Percentiles rank a stretch among this genome's conserved stretches.
phyloP scores from a whole-genome alignment of 2,329 filamentous ascomycete genomes.

The Pyricularia sp. region DNA sequence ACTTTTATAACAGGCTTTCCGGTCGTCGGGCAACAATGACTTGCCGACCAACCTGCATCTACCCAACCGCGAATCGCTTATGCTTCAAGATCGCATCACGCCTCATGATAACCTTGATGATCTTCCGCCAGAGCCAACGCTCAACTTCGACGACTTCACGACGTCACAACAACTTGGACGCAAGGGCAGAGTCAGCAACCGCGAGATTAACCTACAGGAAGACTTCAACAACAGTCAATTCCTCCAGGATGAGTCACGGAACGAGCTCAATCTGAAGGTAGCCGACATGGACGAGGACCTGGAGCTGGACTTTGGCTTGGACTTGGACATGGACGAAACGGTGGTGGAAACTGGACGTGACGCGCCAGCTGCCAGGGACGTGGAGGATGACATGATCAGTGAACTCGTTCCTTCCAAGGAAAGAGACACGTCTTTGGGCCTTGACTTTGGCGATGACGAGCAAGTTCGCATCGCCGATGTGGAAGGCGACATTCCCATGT shows the following conservation, averaged over 20 bases:
- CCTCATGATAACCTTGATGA: conserved; percentile 73
- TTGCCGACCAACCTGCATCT: conserved; percentile 74
- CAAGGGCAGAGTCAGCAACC: conserved; percentile 47
- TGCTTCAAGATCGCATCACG: conserved; percentile 86
- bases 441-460: conserved; percentile 42
- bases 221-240: conserved; percentile 72
- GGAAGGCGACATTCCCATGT: conserved; percentile 56
- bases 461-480: conserved; percentile 49
- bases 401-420: conserved; percentile 53
- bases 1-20: conserved; percentile 60
- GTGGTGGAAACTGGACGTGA: conserved; percentile 90
- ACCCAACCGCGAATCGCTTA: conserved; percentile 76
- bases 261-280: conserved; percentile 43
- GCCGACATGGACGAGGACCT: conserved; percentile 58
- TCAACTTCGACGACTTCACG: conserved; percentile 63
- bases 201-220: conserved; percentile 60
- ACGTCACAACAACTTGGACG: conserved; percentile 41
- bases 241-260: conserved; percentile 55
- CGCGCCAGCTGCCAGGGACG: conserved; percentile 56
- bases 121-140: conserved; percentile 56
- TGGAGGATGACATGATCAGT: conserved; percentile 62
- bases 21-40: conserved; percentile 89
- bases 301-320: conserved; percentile 66
- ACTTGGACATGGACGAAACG: conserved; percentile 53
- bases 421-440: conserved; percentile 43